Evolutionary conservation across 2,329 filamentous ascomycete genomes (phyloP).

Genomic region (Bipolaris sorokiniana): DNA sequence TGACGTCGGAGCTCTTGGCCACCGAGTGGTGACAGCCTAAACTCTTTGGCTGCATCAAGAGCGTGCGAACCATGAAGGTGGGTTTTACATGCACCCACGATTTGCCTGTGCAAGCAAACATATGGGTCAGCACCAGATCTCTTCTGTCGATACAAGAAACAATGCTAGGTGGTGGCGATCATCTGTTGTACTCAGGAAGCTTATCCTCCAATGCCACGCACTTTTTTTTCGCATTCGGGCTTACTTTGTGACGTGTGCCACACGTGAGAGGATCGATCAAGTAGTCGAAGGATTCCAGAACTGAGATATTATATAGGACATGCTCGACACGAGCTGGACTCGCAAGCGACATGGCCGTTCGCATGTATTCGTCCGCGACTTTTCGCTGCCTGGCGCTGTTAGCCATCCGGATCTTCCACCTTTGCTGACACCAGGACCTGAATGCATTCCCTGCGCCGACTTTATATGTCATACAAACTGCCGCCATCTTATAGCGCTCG

Average conservation of each 20-base stretch:
- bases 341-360: not conserved
- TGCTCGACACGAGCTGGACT: not conserved
- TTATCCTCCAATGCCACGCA: not conserved
- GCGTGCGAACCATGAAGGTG: not conserved
- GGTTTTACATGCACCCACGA: too few relatives aligned
- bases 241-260: too few relatives aligned
- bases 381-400: not conserved
- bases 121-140: too few relatives aligned
- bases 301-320: too few relatives aligned
- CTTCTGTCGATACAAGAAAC: not conserved
- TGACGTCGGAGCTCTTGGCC: not conserved
- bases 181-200: not conserved
- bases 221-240: too few relatives aligned
- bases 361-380: not conserved
- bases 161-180: not conserved
- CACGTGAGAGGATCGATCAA: too few relatives aligned
- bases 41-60: not conserved
- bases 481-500: not conserved
- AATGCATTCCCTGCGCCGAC: not conserved
- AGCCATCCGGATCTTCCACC: not conserved
- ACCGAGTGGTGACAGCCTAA: not conserved
- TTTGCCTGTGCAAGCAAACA: not conserved
- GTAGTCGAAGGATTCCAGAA: too few relatives aligned
- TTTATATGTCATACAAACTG: not conserved
- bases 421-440: not conserved